Evolutionary conservation across 257 asterid species (phyloP).

Genomic region (Jasminum sambac): DNA sequence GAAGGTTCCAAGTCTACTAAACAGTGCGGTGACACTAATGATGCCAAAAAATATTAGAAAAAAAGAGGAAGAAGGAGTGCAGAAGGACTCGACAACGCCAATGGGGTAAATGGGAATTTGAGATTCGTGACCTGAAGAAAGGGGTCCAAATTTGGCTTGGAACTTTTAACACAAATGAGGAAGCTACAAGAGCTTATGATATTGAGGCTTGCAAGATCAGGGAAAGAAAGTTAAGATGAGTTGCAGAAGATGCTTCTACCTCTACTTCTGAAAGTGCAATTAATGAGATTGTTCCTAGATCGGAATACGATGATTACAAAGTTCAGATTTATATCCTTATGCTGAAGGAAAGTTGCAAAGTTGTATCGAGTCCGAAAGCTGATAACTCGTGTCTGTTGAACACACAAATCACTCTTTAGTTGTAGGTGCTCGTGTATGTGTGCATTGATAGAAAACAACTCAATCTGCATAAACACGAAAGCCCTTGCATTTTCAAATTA

Average conservation of each 20-base stretch:
- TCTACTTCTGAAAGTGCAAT: slow-evolving; percentile 24
- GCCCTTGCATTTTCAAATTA: too few relatives aligned
- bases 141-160: slow-evolving; percentile 38
- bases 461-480: too few relatives aligned
- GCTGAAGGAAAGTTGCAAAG: too few relatives aligned
- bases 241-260: slow-evolving; percentile 27
- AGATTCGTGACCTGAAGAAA: slow-evolving; percentile 33
- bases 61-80: slow-evolving; percentile 31
- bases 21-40: slow-evolving; percentile 23
- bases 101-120: slow-evolving; percentile 45
- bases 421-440: too few relatives aligned
- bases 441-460: too few relatives aligned
- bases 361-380: too few relatives aligned
- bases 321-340: too few relatives aligned
- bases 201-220: slow-evolving; percentile 29
- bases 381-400: too few relatives aligned
- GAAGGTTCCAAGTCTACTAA: slow-evolving; percentile 35
- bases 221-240: slow-evolving; percentile 37
- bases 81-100: slow-evolving; percentile 39
- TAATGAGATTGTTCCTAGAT: slow-evolving; percentile 26
- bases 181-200: slow-evolving; percentile 44
- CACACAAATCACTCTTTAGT: too few relatives aligned
- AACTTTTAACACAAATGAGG: slow-evolving; percentile 50
- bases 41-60: slow-evolving; percentile 34
- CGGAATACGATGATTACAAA: too few relatives aligned